phyloP scores from a whole-genome alignment of 2,329 filamentous ascomycete species.

The Trichoderma sp. region DNA sequence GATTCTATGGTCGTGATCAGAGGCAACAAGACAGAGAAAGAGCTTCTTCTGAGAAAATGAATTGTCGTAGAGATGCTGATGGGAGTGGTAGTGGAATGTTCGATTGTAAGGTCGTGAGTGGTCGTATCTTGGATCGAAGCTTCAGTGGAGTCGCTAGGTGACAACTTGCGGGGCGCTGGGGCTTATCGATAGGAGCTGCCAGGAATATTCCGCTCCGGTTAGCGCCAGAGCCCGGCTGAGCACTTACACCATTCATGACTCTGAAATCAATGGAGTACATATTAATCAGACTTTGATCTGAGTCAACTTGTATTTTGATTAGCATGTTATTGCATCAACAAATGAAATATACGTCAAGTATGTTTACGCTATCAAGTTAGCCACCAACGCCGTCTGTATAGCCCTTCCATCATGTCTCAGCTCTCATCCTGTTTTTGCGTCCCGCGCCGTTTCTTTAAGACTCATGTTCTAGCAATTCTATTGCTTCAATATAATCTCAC shows the following conservation, averaged over 20 bases:
- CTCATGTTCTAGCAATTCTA: not conserved
- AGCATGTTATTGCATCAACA: not conserved
- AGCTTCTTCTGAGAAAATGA: not conserved
- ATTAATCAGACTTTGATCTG: not conserved
- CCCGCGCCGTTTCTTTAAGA: not conserved
- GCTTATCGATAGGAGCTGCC: conserved; percentile 31
- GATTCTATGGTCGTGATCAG: too few relatives aligned
- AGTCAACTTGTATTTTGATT: too few relatives aligned
- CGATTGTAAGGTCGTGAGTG: not conserved
- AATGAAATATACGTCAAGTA: not conserved
- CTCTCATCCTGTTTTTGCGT: not conserved
- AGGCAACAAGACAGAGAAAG: not conserved
- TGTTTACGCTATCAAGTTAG: not conserved
- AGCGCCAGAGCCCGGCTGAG: not conserved
- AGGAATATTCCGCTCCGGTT: conserved; percentile 16
- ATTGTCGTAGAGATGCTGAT: not conserved
- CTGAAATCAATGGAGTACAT: not conserved
- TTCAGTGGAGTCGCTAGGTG: conserved; percentile 21
- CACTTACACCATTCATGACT: not conserved
- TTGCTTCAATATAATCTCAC: not conserved
- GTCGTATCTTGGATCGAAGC: not conserved
- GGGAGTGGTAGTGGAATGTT: not conserved
- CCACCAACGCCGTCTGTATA: conserved; percentile 10
- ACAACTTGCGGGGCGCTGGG: conserved; percentile 22
- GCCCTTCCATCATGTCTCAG: not conserved